phyloP scores from a whole-genome alignment of 177 flowering plant genomes.

The Vitis hybrid region DNA sequence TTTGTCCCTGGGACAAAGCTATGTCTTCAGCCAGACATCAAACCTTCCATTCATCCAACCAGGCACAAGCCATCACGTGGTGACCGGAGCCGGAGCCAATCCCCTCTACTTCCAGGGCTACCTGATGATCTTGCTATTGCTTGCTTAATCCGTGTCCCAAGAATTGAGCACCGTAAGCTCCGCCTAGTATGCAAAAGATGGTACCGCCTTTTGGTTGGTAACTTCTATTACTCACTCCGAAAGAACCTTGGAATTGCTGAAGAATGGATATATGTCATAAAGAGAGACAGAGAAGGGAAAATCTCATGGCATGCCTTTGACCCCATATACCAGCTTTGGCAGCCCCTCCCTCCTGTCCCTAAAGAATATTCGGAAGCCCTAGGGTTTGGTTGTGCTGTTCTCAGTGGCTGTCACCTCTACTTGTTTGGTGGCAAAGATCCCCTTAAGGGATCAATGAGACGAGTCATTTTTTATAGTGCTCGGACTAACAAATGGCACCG shows the following conservation, averaged over 20 bases:
- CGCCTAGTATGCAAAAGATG: constrained; percentile 88
- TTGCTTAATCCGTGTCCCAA: constrained; percentile 80
- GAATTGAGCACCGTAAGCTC: constrained; percentile 71
- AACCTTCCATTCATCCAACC: constrained; percentile 77
- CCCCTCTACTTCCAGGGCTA: constrained; percentile 88
- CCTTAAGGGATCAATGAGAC: constrained; percentile 77
- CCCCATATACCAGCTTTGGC: constrained; percentile 82
- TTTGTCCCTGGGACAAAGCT: constrained; percentile 77
- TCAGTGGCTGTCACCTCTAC: constrained; percentile 82
- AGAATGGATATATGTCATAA: constrained; percentile 86
- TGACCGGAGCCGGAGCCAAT: constrained; percentile 53
- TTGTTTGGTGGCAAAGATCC: constrained; percentile 88
- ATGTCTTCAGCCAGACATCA: constrained; percentile 74
- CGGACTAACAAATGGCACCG: constrained; percentile 92
- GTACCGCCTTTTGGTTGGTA: constrained; percentile 74
- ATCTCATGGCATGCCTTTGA: constrained; percentile 91
- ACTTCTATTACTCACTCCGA: constrained; percentile 77
- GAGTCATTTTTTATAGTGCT: constrained; percentile 75
- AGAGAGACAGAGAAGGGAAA: constrained; percentile 74
- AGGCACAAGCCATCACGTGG: constrained; percentile 51
- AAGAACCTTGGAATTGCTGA: constrained; percentile 71
- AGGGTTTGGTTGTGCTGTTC: constrained; percentile 88
- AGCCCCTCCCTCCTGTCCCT: constrained; percentile 86
- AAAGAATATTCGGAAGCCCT: constrained; percentile 69
- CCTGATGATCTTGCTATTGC: constrained; percentile 97